Percentiles rank a stretch among this genome's conserved stretches.
Evolutionary conservation across 768 basidiomycete species (phyloP).

Genomic region (Russula lepida): DNA sequence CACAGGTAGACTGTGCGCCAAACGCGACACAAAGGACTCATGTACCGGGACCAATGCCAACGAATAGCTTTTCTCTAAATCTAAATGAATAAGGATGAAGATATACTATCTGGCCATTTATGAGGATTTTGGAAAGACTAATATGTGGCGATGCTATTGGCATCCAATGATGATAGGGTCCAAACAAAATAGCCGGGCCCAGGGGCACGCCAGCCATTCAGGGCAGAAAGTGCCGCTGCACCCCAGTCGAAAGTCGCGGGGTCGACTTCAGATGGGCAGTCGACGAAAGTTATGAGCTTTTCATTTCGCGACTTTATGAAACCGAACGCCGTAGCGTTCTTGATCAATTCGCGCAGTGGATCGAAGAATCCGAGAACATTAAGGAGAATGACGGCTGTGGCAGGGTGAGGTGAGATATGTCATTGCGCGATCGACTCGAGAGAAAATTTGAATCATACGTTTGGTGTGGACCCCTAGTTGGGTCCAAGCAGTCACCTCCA

Average conservation of each 20-base stretch:
- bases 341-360: slow-evolving; percentile 69
- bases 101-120: neutral
- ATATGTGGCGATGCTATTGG: neutral
- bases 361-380: slow-evolving; percentile 82
- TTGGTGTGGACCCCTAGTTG: slow-evolving; percentile 83
- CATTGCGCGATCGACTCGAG: neutral
- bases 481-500: slow-evolving; percentile 93
- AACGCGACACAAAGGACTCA: neutral
- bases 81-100: neutral
- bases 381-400: slow-evolving; percentile 70
- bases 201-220: slow-evolving; percentile 46
- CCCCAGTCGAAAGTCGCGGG: slow-evolving; percentile 77
- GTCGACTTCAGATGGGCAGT: slow-evolving; percentile 50
- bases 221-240: slow-evolving; percentile 49
- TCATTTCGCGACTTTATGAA: slow-evolving; percentile 64
- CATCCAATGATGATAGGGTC: neutral
- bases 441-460: slow-evolving; percentile 39
- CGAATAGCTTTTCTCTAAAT: neutral
- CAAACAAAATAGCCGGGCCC: slow-evolving; percentile 11
- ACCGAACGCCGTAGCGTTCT: slow-evolving; percentile 54
- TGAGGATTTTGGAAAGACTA: neutral
- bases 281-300: slow-evolving; percentile 61
- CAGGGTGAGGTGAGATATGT: neutral
- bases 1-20: neutral
- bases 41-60: neutral